phyloP scores from a whole-genome alignment of 2,329 filamentous ascomycete species.

The Sporothrix variecibatus region DNA sequence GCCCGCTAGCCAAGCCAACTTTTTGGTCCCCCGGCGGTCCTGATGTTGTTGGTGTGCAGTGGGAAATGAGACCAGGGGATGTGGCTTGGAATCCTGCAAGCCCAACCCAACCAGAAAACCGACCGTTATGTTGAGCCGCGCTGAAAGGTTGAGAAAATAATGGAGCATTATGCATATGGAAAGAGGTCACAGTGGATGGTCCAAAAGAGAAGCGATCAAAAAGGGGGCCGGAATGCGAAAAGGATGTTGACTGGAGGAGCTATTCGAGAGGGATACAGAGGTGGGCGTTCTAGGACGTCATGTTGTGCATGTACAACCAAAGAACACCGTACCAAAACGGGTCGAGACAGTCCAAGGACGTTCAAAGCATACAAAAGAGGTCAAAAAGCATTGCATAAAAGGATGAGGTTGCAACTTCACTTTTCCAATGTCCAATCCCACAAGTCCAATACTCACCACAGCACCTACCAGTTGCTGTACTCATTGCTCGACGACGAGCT shows the following conservation, averaged over 20 bases:
- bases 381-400: not conserved
- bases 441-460: not conserved
- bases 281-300: not conserved
- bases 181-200: not conserved
- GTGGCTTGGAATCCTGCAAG: slow-evolving; percentile 16
- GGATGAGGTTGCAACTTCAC: not conserved
- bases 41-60: not conserved
- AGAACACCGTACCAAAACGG: not conserved
- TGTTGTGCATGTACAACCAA: not conserved
- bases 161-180: not conserved
- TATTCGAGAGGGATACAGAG: not conserved
- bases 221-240: not conserved
- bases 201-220: not conserved
- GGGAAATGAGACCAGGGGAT: slow-evolving; percentile 21
- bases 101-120: too few relatives aligned
- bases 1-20: not conserved
- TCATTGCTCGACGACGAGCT: not conserved
- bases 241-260: not conserved
- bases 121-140: not conserved
- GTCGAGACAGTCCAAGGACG: not conserved
- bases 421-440: not conserved
- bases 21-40: not conserved
- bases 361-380: too few relatives aligned
- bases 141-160: not conserved
- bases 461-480: not conserved